Evolutionary conservation across 495 filamentous ascomycete genomes (phyloP).

Genomic region (Neurospora hispaniola): DNA sequence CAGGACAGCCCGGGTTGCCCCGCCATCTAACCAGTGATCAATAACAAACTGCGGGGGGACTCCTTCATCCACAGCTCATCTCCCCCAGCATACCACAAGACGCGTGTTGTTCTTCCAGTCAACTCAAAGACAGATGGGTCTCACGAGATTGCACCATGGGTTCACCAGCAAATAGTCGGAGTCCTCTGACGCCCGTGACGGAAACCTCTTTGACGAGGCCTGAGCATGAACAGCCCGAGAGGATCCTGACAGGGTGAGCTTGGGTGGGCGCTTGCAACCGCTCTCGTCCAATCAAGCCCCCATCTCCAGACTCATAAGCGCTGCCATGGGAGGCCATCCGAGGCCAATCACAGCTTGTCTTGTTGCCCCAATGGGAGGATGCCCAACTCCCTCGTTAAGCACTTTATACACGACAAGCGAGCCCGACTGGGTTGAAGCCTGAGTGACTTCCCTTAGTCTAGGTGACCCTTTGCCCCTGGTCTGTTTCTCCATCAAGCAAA

Average conservation of each 20-base stretch:
- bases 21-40: background rate
- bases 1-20: background rate
- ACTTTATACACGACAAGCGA: background rate
- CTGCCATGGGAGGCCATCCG: constrained; percentile 6
- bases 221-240: background rate
- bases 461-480: background rate
- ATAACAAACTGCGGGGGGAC: background rate
- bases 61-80: background rate
- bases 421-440: constrained; percentile 2
- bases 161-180: background rate
- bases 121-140: background rate
- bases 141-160: background rate
- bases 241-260: background rate
- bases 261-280: constrained; percentile 15
- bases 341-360: constrained; percentile 20
- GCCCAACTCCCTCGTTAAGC: too few relatives aligned
- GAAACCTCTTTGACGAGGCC: background rate
- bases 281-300: constrained; percentile 13
- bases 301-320: constrained; percentile 19
- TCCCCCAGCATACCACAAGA: background rate
- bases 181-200: background rate
- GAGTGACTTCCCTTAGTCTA: background rate
- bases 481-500: background rate
- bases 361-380: constrained; percentile 2
- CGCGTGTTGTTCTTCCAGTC: background rate